Conservation (phyloP, 192 early-diverging fungal species). For the Backusella tuberculispora region DNA sequence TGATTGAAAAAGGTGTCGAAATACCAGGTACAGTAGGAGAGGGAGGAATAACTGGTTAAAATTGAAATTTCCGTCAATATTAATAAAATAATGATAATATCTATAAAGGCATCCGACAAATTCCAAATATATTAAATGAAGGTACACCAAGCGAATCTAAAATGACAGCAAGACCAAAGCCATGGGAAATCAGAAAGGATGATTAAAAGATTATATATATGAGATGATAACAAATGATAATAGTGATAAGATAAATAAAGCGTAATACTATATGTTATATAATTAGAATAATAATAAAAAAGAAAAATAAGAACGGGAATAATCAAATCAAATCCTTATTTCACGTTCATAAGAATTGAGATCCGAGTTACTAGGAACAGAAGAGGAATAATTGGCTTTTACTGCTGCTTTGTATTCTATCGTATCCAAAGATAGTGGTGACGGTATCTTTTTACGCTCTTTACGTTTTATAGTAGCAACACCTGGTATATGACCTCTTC, state of each 20-base stretch:
- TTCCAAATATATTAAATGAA: constrained; percentile 45
- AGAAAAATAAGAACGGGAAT: too few relatives aligned
- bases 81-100: neutral
- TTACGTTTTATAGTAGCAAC: neutral
- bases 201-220: neutral
- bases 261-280: too few relatives aligned
- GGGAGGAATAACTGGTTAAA: neutral
- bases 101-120: constrained; percentile 41
- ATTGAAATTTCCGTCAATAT: neutral
- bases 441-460: neutral
- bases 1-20: constrained; percentile 44
- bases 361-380: too few relatives aligned
- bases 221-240: neutral
- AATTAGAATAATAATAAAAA: too few relatives aligned
- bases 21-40: constrained; percentile 45
- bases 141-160: constrained; percentile 40
- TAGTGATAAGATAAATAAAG: too few relatives aligned
- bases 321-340: too few relatives aligned
- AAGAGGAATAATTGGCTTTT: too few relatives aligned
- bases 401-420: too few relatives aligned
- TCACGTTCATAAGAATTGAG: too few relatives aligned
- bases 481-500: neutral
- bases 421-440: too few relatives aligned
- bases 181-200: constrained; percentile 36
- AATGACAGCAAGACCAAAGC: constrained; percentile 37